phyloP scores from a whole-genome alignment of 495 filamentous ascomycete species.

The Lophiostoma macrostomum region DNA sequence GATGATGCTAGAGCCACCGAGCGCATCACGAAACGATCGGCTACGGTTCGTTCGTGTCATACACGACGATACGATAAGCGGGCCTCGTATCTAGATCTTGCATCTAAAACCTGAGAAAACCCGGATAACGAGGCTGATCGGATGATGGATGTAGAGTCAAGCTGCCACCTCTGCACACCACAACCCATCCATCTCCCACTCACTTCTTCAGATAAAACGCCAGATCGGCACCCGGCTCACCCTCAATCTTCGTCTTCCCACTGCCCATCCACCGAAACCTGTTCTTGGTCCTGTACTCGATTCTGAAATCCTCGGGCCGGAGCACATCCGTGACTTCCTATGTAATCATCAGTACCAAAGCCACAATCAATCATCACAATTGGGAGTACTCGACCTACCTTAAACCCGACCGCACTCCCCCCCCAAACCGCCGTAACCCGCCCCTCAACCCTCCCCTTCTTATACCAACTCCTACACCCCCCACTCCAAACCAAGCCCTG shows the following conservation, averaged over 20 bases:
- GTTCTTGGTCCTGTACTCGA: not conserved
- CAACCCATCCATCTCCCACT: not conserved
- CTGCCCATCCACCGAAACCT: not conserved
- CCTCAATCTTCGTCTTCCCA: constrained; percentile 7
- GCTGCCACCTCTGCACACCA: not conserved
- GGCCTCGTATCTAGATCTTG: too few species aligned
- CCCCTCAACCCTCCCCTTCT: constrained; percentile 9
- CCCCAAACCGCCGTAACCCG: constrained; percentile 4
- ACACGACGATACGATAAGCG: too few species aligned
- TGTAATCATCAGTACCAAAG: too few species aligned
- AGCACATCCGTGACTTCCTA: not conserved
- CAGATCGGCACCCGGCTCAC: not conserved
- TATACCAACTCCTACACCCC: constrained; percentile 30
- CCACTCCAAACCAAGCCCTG: constrained; percentile 67
- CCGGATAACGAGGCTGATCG: not conserved
- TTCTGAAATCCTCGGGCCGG: not conserved
- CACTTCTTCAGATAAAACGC: constrained; percentile 3
- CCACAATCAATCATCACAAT: too few species aligned
- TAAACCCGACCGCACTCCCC: not conserved
- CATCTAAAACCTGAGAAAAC: too few species aligned
- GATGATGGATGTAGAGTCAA: not conserved
- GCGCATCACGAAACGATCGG: too few species aligned
- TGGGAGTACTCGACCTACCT: too few species aligned
- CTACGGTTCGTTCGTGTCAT: too few species aligned
- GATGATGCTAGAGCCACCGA: too few species aligned